Percentiles rank a stretch among this genome's conserved stretches.
Conservation (phyloP, 2,329 filamentous ascomycete species). For the Camptophora hylomeconis region DNA sequence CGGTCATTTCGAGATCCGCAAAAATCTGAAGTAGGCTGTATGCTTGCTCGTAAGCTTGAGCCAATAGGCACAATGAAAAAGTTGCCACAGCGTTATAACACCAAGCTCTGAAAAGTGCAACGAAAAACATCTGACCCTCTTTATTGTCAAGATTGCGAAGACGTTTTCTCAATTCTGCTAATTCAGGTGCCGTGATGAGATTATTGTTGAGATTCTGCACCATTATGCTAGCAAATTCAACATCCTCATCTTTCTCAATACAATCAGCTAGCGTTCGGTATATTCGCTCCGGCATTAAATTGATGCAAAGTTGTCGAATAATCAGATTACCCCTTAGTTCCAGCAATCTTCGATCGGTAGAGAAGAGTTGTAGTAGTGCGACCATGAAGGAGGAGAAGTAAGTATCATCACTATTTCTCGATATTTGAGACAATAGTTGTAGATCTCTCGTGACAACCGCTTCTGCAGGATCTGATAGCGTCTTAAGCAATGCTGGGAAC, state of each 20-base stretch:
- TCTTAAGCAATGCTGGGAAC: constrained; percentile 91
- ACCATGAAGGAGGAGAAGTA: constrained; percentile 99
- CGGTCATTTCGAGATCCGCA: constrained; percentile 95
- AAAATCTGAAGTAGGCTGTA: constrained; percentile 95
- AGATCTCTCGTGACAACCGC: constrained; percentile 91
- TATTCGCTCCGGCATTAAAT: constrained; percentile 84
- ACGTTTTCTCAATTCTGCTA: constrained; percentile 79
- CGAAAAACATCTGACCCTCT: constrained; percentile 93
- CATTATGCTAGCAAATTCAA: constrained; percentile 99
- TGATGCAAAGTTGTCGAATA: constrained; percentile 86
- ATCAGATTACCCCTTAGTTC: constrained; percentile 93
- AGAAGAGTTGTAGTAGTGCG: constrained; percentile 86
- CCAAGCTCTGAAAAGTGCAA: constrained; percentile 89
- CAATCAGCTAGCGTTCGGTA: constrained; percentile 93
- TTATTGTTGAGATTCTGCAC: constrained; percentile 99
- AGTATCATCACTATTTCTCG: constrained; percentile 87
- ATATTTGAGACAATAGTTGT: constrained; percentile 89
- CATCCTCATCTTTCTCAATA: constrained; percentile 91
- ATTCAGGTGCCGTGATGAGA: constrained; percentile 88
- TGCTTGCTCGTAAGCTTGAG: constrained; percentile 94
- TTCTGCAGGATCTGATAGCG: constrained; percentile 86
- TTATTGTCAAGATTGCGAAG: constrained; percentile 81
- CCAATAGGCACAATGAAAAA: constrained; percentile 87
- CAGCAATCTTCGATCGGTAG: constrained; percentile 78
- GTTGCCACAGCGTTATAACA: constrained; percentile 97